Evolutionary conservation across 2,329 filamentous ascomycete species (phyloP).

Genomic region (Peltaster fructicola): DNA sequence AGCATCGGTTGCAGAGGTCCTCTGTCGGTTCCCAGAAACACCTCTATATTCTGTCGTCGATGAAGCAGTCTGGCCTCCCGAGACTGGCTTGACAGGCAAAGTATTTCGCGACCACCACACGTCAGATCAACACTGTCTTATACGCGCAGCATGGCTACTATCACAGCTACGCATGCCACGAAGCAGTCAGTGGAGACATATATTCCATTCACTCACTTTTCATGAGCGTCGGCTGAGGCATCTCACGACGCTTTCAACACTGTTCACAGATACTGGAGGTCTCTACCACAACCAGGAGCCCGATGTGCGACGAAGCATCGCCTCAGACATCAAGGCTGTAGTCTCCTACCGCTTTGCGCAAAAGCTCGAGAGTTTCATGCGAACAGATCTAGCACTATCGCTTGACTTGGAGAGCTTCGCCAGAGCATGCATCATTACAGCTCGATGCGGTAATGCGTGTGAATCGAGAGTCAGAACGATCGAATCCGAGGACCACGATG

Average conservation of each 20-base stretch:
- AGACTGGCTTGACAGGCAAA: too few species aligned
- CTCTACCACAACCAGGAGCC: neutral
- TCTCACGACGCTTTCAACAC: neutral
- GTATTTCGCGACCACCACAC: neutral
- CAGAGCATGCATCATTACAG: conserved; percentile 6
- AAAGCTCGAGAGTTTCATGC: conserved; percentile 5
- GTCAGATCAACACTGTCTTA: conserved; percentile 2
- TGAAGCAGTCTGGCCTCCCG: neutral
- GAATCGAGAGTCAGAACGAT: neutral
- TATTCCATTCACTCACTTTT: neutral
- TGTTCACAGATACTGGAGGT: neutral
- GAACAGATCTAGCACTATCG: conserved; percentile 14
- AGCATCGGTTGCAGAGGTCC: conserved; percentile 33
- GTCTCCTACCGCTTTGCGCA: conserved; percentile 9
- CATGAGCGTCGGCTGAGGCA: neutral
- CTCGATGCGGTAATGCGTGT: neutral
- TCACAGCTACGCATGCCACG: conserved; percentile 1
- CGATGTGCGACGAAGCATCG: conserved; percentile 1
- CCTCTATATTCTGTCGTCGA: conserved; percentile 12
- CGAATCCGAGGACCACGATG: too few species aligned
- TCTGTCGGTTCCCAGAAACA: conserved; percentile 28
- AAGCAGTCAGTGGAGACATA: neutral
- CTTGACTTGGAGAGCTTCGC: conserved; percentile 16
- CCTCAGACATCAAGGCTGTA: conserved; percentile 4
- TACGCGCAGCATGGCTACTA: conserved; percentile 3